Evolutionary conservation across 78 protist species (phyloP).

Genomic region (Dictyostelium brefeldianum): DNA sequence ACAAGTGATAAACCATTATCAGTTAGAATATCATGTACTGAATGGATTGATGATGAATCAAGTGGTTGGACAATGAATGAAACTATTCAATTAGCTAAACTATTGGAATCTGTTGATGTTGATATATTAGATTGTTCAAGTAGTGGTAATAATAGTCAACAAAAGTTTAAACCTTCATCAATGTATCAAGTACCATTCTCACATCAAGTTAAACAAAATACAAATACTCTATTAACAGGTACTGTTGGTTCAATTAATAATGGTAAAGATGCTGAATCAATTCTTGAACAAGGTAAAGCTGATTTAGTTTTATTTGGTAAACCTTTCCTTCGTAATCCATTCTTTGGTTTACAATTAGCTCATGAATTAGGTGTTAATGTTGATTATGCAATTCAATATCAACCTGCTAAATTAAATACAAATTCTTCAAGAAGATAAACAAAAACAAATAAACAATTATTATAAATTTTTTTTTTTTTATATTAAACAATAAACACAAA

Average conservation of each 20-base stretch:
- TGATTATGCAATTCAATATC: neutral
- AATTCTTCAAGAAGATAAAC: neutral
- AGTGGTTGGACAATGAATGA: slow-evolving; percentile 65
- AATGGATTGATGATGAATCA: slow-evolving; percentile 28
- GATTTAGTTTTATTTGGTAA: slow-evolving; percentile 42
- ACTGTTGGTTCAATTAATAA: slow-evolving; percentile 57
- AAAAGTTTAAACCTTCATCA: neutral
- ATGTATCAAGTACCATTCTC: slow-evolving; percentile 55
- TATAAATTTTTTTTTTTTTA: no score
- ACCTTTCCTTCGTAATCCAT: slow-evolving; percentile 47
- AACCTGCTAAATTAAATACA: neutral
- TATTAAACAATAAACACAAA: no score
- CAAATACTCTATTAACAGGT: neutral
- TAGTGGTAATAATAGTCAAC: slow-evolving; percentile 43
- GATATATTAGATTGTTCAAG: slow-evolving; percentile 64
- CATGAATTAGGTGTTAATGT: slow-evolving; percentile 5
- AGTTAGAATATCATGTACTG: slow-evolving; percentile 21
- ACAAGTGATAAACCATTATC: slow-evolving; percentile 16
- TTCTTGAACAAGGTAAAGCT: neutral
- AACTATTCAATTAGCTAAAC: neutral
- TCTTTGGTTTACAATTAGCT: neutral
- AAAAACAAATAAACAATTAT: no score
- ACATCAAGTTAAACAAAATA: neutral
- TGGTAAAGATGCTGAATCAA: slow-evolving; percentile 23
- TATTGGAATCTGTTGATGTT: neutral